Evolutionary conservation across 164 flowering plant genomes (phyloP).

Genomic region (Stephania japonica): DNA sequence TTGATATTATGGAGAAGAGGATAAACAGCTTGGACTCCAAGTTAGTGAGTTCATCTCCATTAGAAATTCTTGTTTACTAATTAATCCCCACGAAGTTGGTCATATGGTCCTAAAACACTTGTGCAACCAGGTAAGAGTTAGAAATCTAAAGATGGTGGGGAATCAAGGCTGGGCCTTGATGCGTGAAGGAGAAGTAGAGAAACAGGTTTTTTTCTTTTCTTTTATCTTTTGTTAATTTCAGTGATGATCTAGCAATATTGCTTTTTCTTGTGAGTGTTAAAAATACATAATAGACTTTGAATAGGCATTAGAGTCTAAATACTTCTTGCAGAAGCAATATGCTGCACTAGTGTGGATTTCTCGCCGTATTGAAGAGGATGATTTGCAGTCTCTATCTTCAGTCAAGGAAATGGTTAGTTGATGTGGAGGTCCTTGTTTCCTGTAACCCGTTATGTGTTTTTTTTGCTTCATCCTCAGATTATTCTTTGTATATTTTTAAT

Average conservation of each 20-base stretch:
- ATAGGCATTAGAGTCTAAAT: background rate
- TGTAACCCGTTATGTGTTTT: background rate
- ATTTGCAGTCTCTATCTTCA: slow-evolving; percentile 50
- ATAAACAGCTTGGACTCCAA: slow-evolving; percentile 52
- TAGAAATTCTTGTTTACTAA: background rate
- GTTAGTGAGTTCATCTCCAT: slow-evolving; percentile 42
- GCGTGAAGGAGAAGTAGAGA: slow-evolving; percentile 99
- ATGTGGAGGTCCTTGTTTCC: background rate
- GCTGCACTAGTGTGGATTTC: slow-evolving; percentile 95
- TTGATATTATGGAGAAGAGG: slow-evolving; percentile 47
- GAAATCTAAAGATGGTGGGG: slow-evolving; percentile 59
- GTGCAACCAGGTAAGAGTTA: slow-evolving; percentile 54
- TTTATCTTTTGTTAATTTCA: background rate
- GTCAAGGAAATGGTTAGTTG: slow-evolving; percentile 60
- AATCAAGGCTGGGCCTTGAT: slow-evolving; percentile 73
- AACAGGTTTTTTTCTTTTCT: slow-evolving; percentile 53
- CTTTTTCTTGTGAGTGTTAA: background rate
- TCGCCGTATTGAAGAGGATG: slow-evolving; percentile 67
- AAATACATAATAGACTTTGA: background rate
- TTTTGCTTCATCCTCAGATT: background rate
- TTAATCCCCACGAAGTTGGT: background rate
- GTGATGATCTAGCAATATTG: background rate
- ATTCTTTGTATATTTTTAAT: background rate
- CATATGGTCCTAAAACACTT: background rate
- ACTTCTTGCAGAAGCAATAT: slow-evolving; percentile 79